These are phyloP conservation scores for Paramecium tetraurelia DNA, from an alignment of 73 alveolate species.

Conservation along the genomic window DNA sequence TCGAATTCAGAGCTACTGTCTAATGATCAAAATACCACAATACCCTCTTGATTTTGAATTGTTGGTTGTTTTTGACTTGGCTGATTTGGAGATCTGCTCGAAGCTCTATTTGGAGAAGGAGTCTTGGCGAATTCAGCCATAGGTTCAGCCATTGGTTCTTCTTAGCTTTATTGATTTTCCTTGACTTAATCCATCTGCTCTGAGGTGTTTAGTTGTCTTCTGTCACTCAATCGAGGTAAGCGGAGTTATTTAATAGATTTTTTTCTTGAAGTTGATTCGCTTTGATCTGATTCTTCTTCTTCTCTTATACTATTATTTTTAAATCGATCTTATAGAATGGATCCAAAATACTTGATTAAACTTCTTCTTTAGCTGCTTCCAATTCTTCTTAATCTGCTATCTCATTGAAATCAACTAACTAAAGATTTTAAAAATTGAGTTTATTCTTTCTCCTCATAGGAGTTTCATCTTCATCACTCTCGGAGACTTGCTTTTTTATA, in stretches of 20 bases:
- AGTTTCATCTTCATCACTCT: slow-evolving; percentile 31
- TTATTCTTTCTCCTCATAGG: neutral
- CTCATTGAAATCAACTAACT: neutral
- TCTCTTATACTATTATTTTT: neutral
- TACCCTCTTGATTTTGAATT: neutral
- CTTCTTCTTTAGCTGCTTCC: neutral
- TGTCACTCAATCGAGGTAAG: neutral
- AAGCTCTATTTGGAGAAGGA: neutral
- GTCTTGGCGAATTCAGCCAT: neutral
- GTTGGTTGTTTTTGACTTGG: neutral
- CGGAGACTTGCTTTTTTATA: neutral
- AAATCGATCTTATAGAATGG: neutral
- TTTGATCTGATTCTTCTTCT: slow-evolving; percentile 25
- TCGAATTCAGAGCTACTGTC: neutral
- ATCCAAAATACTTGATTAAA: neutral
- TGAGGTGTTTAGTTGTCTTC: neutral
- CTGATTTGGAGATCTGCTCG: neutral
- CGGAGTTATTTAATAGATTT: neutral
- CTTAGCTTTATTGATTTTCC: neutral
- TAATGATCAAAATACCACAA: neutral
- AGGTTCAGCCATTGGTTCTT: slow-evolving; percentile 33
- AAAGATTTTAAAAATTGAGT: neutral
- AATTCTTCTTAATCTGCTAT: slow-evolving; percentile 11
- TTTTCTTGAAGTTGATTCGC: neutral
- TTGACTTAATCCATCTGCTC: neutral